Conservation (phyloP, 345 rosid genomes). For the Ceriops zippeliana region DNA sequence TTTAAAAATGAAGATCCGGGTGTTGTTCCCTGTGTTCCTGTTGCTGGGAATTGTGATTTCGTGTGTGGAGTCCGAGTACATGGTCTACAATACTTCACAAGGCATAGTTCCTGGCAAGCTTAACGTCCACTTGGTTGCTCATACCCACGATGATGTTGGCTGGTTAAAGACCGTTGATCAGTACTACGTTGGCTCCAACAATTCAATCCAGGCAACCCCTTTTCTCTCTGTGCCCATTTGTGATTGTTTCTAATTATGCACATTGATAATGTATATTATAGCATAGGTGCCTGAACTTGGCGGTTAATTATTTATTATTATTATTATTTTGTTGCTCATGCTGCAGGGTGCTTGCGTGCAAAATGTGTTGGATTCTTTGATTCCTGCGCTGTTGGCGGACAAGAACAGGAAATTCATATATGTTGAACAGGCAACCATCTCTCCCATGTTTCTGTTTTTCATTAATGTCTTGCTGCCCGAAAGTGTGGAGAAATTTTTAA, state of each 20-base stretch:
- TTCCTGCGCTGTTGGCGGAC: conserved; percentile 81
- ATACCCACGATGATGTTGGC: conserved; percentile 95
- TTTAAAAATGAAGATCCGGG: conserved; percentile 6
- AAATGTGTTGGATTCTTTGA: conserved; percentile 86
- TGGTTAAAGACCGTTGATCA: conserved; percentile 98
- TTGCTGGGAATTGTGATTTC: conserved; percentile 15
- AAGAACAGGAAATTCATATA: conserved; percentile 83
- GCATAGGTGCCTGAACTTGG: neutral
- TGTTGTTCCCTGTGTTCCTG: neutral
- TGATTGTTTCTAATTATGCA: neutral
- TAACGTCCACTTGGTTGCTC: conserved; percentile 93
- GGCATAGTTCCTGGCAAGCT: conserved; percentile 69
- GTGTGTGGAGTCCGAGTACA: conserved; percentile 57
- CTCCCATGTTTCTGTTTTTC: conserved; percentile 13
- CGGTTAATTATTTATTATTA: neutral
- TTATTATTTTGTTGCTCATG: neutral
- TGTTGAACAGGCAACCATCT: conserved; percentile 64
- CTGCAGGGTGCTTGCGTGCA: conserved; percentile 88
- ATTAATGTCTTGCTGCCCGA: conserved; percentile 1
- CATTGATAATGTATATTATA: neutral
- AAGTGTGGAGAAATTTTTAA: neutral
- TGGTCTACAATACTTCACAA: conserved; percentile 80
- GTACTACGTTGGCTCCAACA: conserved; percentile 97
- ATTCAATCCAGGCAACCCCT: conserved; percentile 76
- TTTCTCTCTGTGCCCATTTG: neutral